Percentiles rank a stretch among this genome's conserved stretches.
These are phyloP conservation scores for Omphalea diandra DNA, from an alignment of 441 rosid species.

Conservation along the genomic window DNA sequence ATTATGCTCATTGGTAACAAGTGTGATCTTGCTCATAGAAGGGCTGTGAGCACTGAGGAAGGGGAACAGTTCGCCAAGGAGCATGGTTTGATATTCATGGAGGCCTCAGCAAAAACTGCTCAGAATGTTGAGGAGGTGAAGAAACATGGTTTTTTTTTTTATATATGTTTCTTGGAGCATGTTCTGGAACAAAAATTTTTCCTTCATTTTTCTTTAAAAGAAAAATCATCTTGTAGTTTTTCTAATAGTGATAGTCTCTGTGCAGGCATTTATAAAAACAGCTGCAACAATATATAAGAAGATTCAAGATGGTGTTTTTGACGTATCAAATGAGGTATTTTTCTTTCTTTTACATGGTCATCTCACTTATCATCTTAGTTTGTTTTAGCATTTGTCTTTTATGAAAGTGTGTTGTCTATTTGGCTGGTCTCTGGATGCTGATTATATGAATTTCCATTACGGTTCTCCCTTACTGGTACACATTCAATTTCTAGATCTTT, in stretches of 20 bases:
- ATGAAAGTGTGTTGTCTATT: background rate
- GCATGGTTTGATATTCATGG: conserved; percentile 96
- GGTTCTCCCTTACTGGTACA: too few relatives aligned
- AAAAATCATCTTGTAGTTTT: background rate
- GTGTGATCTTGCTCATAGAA: conserved; percentile 94
- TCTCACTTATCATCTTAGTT: background rate
- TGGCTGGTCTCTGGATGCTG: background rate
- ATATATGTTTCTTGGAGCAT: background rate
- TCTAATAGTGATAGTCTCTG: conserved; percentile 13
- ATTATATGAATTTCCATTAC: background rate
- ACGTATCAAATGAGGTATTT: conserved; percentile 85
- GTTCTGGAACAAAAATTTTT: background rate
- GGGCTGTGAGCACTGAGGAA: conserved; percentile 94
- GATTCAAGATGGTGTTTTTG: conserved; percentile 97
- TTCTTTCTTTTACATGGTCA: conserved; percentile 1
- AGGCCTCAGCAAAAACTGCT: conserved; percentile 98
- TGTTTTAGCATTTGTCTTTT: background rate
- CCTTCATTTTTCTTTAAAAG: too few relatives aligned
- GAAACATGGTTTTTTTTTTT: background rate
- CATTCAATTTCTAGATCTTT: too few relatives aligned
- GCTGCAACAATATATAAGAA: conserved; percentile 94
- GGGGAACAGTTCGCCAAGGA: conserved; percentile 98
- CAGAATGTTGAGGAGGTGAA: conserved; percentile 95
- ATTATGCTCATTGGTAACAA: conserved; percentile 96
- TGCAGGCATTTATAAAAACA: conserved; percentile 91